These are phyloP conservation scores for Heliamphora exappendiculata DNA, from an alignment of 148 eudicot genomes.

Conservation along the genomic window DNA sequence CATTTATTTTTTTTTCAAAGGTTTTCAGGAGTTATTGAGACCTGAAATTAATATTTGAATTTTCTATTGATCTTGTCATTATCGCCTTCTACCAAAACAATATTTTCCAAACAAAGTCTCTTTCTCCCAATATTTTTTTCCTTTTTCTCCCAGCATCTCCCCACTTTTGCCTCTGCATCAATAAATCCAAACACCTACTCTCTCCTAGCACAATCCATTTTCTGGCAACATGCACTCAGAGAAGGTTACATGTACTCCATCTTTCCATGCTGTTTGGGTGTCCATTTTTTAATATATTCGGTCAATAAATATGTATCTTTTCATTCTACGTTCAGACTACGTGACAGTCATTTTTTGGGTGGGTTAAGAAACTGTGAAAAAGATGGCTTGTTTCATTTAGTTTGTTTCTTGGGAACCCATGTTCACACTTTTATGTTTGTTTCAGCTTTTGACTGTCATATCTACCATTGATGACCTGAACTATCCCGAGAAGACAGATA, in stretches of 20 bases:
- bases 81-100: not conserved
- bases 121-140: not conserved
- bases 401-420: not conserved
- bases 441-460: conserved; percentile 85
- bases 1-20: not conserved
- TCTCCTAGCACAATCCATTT: not conserved
- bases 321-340: too few species aligned
- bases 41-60: not conserved
- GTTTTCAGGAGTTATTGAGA: not conserved
- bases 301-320: too few species aligned
- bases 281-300: not conserved
- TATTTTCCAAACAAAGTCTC: not conserved
- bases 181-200: not conserved
- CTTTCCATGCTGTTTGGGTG: not conserved
- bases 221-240: not conserved
- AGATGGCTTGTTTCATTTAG: not conserved
- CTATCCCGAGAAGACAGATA: conserved; percentile 98
- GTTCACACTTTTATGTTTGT: conserved; percentile 15
- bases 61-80: not conserved
- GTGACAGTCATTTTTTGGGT: too few species aligned
- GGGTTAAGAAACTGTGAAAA: too few species aligned
- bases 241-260: not conserved
- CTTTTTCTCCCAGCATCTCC: too few species aligned
- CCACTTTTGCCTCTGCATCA: not conserved
- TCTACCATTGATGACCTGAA: conserved; percentile 93